Percentiles rank a stretch among this genome's conserved stretches.
These are phyloP conservation scores for Viola odorata DNA, from an alignment of 345 rosid species.

Conservation along the genomic window DNA sequence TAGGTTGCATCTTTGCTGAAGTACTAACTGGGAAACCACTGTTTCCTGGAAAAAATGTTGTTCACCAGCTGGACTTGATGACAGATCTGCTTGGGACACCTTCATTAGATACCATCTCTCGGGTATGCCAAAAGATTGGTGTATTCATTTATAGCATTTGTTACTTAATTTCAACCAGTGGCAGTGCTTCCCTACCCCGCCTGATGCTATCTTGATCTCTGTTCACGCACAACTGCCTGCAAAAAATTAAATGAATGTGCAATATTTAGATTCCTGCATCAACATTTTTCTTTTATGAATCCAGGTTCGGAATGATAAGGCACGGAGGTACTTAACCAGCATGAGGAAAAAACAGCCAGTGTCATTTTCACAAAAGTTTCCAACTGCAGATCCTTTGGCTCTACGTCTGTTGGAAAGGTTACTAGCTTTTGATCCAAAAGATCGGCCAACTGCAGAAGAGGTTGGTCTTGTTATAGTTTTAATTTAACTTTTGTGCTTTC, in stretches of 20 bases:
- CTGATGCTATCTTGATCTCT: too few species aligned
- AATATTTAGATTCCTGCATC: not conserved
- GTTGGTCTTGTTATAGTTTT: conserved; percentile 26
- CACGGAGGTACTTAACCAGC: conserved; percentile 84
- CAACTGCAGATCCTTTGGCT: conserved; percentile 79
- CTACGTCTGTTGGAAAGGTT: conserved; percentile 61
- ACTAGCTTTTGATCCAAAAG: conserved; percentile 93
- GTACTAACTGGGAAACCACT: conserved; percentile 81
- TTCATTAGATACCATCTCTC: conserved; percentile 78
- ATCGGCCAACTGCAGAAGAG: conserved; percentile 89
- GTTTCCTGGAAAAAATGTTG: conserved; percentile 96
- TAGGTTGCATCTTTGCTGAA: conserved; percentile 96
- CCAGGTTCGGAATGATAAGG: conserved; percentile 92
- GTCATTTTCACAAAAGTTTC: conserved; percentile 67
- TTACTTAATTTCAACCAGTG: too few species aligned
- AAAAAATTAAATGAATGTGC: not conserved
- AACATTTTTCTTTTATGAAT: not conserved
- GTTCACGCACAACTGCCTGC: not conserved
- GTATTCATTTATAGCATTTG: not conserved
- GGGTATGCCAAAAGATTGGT: conserved; percentile 33
- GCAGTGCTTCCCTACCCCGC: too few species aligned
- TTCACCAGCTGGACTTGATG: conserved; percentile 92
- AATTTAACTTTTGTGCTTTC: not conserved
- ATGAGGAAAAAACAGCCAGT: conserved; percentile 89
- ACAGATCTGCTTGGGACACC: conserved; percentile 97